Percentiles rank a stretch among this genome's conserved stretches.
Evolutionary conservation across 2,329 filamentous ascomycete genomes (phyloP).

Genomic region (Akanthomyces uredinophilus): DNA sequence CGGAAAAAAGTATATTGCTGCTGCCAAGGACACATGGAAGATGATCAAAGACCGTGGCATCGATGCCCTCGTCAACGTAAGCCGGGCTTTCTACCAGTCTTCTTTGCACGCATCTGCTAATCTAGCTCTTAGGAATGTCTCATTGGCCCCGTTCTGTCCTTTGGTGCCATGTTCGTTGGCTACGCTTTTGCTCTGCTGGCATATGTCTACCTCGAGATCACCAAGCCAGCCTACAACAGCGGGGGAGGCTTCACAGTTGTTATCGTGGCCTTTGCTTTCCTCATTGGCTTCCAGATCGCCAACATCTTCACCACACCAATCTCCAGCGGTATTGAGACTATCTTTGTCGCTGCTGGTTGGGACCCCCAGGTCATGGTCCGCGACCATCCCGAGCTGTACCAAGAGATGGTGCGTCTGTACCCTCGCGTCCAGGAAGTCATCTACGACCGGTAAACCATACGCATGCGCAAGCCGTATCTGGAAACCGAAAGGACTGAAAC

Average conservation of each 20-base stretch:
- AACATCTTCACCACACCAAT: slow-evolving; percentile 87
- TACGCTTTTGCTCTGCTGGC: slow-evolving; percentile 77
- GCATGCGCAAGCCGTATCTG: too few species aligned
- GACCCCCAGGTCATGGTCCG: slow-evolving; percentile 69
- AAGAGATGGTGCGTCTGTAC: slow-evolving; percentile 73
- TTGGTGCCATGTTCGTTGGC: slow-evolving; percentile 77
- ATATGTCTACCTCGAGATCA: slow-evolving; percentile 83
- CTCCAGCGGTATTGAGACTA: slow-evolving; percentile 82
- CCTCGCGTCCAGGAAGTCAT: slow-evolving; percentile 78
- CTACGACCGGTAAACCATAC: slow-evolving; percentile 24
- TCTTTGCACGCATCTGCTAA: slow-evolving; percentile 17
- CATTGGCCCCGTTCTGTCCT: slow-evolving; percentile 66
- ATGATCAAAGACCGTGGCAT: slow-evolving; percentile 92
- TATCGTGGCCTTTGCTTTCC: slow-evolving; percentile 77
- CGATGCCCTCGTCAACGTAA: slow-evolving; percentile 74
- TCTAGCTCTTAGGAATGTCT: slow-evolving; percentile 58
- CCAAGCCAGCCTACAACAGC: slow-evolving; percentile 70
- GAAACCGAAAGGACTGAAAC: background rate
- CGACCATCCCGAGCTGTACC: slow-evolving; percentile 78
- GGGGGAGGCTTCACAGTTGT: slow-evolving; percentile 66
- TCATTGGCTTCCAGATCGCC: slow-evolving; percentile 85
- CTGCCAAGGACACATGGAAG: slow-evolving; percentile 83
- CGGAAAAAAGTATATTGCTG: slow-evolving; percentile 78
- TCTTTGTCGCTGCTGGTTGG: slow-evolving; percentile 75
- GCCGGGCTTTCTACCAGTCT: slow-evolving; percentile 11